Base-by-base conservation (phyloP, 495 filamentous ascomycete genomes). In the Aspergillus sclerotiicarbonarius region DNA sequence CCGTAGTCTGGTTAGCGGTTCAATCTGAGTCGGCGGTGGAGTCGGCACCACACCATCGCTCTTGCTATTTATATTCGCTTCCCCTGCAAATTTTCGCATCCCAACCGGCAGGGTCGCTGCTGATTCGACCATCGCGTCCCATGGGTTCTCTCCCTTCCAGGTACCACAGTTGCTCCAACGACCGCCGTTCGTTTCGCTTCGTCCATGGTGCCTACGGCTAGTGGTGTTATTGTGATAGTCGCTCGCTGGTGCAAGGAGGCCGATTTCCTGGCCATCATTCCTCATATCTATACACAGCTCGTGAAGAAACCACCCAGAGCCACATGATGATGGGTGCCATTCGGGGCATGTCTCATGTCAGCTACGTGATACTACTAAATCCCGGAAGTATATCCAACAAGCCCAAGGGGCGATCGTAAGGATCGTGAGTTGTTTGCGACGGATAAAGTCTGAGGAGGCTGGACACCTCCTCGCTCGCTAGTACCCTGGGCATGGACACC, bases 51-150 rank as follows among this genome's bases (percentile, higher is more conserved):
- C 25, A 16, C 47, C 18, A 12, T 29, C 12, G n/a, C 25, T 50
- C 31, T 50, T 50, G 20, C 47, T 50, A 50, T 50, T 50, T 50
- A 50, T 50, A 50, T 25, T 32, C 47, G 15, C 47, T n/a, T 31
- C 47, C 10, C 47, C 47, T 50, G 47, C 25, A 29, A 25, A n/a
- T 31, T 50, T 50, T 50, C 29, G 25, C 31, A 32, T 32, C 31
- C 25, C 16, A 25, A 13, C 47, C 10, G 45, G 3, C 8, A 30
- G 46, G 15, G 18, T 15, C 47, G 29, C 9, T 32, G 13, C 15
- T 31, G n/a, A n/a, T 30, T 50, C 25, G 25, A 50, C 13, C n/a
- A 15, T 49, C 3, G 21, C 2, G n/a, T 49, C 20, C 10, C 10
- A 29, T 49, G 6, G 19, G 9, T 47, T 16, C n/a, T 45, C 19